Base-by-base conservation (phyloP, 164 flowering plant species). In the Tetrastigma voinierianum region DNA sequence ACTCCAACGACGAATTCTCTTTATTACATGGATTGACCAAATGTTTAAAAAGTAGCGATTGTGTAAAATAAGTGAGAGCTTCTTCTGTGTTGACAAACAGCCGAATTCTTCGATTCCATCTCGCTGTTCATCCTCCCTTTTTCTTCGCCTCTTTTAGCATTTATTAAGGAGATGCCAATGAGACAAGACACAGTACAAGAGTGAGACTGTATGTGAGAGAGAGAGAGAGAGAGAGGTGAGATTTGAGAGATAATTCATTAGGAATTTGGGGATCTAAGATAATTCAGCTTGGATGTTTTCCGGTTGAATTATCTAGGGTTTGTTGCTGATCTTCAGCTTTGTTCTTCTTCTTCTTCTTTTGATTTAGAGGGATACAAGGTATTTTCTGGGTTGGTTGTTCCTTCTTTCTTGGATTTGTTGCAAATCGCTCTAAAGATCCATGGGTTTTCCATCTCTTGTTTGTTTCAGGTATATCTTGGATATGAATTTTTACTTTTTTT, bases 11-110 rank as follows among this genome's bases (percentile, higher is more conserved):
- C 40, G 15, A 65, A 24, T 40, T 65, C 43, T 45, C 59, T 54
- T 13, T 40, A 14, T 64, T 18, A 20, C 17, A 68, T 68, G 59
- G 45, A 45, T 61, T 54, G 60, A 66, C 24, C 25, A 15, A 18
- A n/a, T 48, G 20, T n/a, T 62, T 46, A 52, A n/a, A n/a, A n/a
- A n/a, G 46, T 70, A 70, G 73, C 73, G 68, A 68, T 70, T 70
- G 59, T 44, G 21, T 70, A 70, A 58, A 49, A 46, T 57, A 58
- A 40, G 12, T 51, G 14, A 1, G n/a, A 48, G 40, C 40, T 32
- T 2, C 40, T 4, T 4, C 40, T 32, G 7, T 32, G 57, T 24
- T 14, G 54, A 20, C 25, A 9, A n/a, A 12, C 0, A 49, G 2
- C 52, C 52, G 52, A 49, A 14, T 49, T 49, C 52, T 49, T 13